Conservation (phyloP, 345 rosid species). For the Hypericum perforatum region DNA sequence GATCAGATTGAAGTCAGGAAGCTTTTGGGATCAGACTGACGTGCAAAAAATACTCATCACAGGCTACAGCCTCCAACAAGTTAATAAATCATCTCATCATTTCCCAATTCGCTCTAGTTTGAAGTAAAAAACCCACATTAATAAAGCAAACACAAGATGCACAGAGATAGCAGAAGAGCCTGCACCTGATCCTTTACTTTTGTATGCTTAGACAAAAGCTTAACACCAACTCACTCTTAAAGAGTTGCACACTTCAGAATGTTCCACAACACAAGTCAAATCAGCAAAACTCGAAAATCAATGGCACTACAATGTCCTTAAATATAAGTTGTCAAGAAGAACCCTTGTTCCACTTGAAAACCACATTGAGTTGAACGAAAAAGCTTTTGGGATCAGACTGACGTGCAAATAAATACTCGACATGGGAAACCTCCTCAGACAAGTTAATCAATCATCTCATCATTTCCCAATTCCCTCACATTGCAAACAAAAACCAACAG, state of each 20-base stretch:
- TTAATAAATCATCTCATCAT: slow-evolving; percentile 30
- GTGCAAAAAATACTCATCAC: slow-evolving; percentile 44
- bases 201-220: no score
- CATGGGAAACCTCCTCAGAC: slow-evolving; percentile 21
- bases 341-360: no score
- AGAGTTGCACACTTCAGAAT: no score
- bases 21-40: slow-evolving; percentile 52
- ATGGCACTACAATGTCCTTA: no score
- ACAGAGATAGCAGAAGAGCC: neutral
- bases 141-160: neutral
- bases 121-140: neutral
- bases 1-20: neutral
- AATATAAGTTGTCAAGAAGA: no score
- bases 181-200: no score
- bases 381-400: slow-evolving; percentile 36
- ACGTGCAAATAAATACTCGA: slow-evolving; percentile 41
- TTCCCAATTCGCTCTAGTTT: slow-evolving; percentile 18
- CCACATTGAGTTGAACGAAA: no score
- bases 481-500: neutral
- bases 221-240: no score
- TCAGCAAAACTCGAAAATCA: no score
- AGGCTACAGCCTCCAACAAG: slow-evolving; percentile 30
- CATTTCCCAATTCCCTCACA: slow-evolving; percentile 20
- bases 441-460: slow-evolving; percentile 14
- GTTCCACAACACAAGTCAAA: no score